Evolutionary conservation across 2,329 filamentous ascomycete species (phyloP).

Genomic region (Talaromyces rugulosus): DNA sequence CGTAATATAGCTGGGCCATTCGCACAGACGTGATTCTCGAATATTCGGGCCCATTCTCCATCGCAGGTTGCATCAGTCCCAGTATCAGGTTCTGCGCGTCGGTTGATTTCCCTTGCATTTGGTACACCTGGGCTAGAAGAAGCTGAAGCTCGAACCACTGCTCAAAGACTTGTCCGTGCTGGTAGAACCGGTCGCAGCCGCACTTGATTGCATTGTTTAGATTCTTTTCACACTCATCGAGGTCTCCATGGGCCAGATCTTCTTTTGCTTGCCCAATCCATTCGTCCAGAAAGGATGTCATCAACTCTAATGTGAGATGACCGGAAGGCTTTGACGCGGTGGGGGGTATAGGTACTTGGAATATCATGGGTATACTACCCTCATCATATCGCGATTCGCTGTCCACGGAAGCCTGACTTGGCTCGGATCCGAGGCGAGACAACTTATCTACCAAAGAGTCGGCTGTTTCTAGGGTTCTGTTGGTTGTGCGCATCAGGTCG

Average conservation of each 20-base stretch:
- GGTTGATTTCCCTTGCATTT: background rate
- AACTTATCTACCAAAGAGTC: background rate
- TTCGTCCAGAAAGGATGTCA: constrained; percentile 3
- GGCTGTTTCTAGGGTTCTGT: background rate
- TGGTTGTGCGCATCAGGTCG: background rate
- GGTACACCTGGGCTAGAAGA: constrained; percentile 6
- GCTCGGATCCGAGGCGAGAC: background rate
- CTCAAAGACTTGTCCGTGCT: constrained; percentile 5
- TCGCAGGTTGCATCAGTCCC: background rate
- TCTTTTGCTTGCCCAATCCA: constrained; percentile 1
- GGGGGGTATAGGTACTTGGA: background rate
- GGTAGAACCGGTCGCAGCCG: constrained; percentile 1
- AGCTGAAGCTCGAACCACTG: constrained; percentile 11
- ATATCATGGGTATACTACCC: background rate
- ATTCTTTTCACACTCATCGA: constrained; percentile 6
- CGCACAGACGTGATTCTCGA: background rate
- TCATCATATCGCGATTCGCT: background rate
- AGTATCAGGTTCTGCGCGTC: background rate
- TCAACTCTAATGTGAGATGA: background rate
- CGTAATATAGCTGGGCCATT: background rate
- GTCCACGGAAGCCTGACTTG: background rate
- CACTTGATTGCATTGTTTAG: constrained; percentile 6
- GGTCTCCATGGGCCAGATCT: background rate
- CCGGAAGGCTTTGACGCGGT: background rate
- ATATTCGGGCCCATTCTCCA: background rate